These are phyloP conservation scores for Chrysochromulina tobinii DNA, from an alignment of 78 protist species.

Conservation along the genomic window DNA sequence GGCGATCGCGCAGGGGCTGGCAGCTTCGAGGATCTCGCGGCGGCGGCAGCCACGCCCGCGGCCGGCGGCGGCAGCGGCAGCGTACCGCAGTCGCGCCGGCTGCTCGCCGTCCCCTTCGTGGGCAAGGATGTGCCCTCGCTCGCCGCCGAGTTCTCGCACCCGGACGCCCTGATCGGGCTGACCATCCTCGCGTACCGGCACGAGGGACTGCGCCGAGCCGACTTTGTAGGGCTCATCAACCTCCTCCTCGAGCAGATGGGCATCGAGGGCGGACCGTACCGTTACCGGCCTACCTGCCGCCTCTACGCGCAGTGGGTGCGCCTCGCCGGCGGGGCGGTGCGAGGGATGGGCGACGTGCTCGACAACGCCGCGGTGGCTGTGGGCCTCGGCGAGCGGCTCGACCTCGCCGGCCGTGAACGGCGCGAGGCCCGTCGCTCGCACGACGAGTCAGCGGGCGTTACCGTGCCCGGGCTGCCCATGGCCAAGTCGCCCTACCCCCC, in stretches of 20 bases:
- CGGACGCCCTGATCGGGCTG: slow-evolving; percentile 68
- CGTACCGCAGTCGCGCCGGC: slow-evolving; percentile 47
- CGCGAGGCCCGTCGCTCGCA: too few relatives aligned
- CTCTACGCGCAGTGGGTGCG: slow-evolving; percentile 12
- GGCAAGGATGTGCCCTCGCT: slow-evolving; percentile 80
- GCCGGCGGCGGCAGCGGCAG: too few relatives aligned
- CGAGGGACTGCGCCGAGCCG: slow-evolving; percentile 50
- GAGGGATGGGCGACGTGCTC: background rate
- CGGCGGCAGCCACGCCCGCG: too few relatives aligned
- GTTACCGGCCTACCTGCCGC: slow-evolving; percentile 35
- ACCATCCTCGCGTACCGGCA: slow-evolving; percentile 61
- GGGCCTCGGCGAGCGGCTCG: background rate
- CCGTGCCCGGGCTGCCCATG: too few relatives aligned
- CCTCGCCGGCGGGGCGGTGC: slow-evolving; percentile 35
- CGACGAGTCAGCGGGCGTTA: too few relatives aligned
- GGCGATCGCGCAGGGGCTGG: too few relatives aligned
- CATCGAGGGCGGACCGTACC: slow-evolving; percentile 51
- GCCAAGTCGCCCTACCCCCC: too few relatives aligned
- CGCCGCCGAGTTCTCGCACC: slow-evolving; percentile 63
- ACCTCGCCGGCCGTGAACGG: too few relatives aligned
- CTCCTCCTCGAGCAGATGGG: slow-evolving; percentile 22
- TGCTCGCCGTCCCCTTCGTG: slow-evolving; percentile 77
- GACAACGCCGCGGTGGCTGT: background rate
- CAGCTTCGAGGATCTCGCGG: too few relatives aligned
- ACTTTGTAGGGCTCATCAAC: background rate